A percentile compares a stretch with the other conserved stretches of the same genome.
Evolutionary conservation across 2,329 filamentous ascomycete species (phyloP).

Genomic region (Aspergillus novoparasiticus): DNA sequence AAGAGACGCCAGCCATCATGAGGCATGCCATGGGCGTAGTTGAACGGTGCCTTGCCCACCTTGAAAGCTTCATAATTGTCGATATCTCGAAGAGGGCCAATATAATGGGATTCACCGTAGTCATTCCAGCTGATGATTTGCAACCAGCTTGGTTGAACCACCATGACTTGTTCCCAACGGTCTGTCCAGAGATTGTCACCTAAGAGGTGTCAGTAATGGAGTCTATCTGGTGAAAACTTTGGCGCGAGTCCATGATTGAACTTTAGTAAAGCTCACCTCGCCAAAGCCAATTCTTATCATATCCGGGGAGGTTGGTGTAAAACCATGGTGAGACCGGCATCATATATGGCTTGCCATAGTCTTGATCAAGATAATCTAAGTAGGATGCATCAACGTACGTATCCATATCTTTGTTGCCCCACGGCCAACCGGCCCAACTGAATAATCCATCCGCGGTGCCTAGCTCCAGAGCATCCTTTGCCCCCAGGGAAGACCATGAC

Average conservation of each 20-base stretch:
- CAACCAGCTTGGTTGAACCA: constrained; percentile 50
- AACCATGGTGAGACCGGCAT: constrained; percentile 56
- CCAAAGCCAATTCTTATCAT: constrained; percentile 57
- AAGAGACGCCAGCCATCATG: constrained; percentile 30
- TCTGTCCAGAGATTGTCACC: constrained; percentile 40
- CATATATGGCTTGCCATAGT: constrained; percentile 46
- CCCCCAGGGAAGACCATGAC: constrained; percentile 45
- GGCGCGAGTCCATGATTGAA: too few species aligned
- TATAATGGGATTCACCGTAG: constrained; percentile 59
- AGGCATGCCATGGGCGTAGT: constrained; percentile 26
- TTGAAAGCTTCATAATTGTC: neutral
- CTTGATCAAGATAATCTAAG: constrained; percentile 25
- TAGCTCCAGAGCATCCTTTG: constrained; percentile 34
- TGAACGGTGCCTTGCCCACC: constrained; percentile 40
- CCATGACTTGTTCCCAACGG: constrained; percentile 45
- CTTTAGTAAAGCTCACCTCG: constrained; percentile 37
- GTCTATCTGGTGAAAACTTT: neutral
- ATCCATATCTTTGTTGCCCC: constrained; percentile 48
- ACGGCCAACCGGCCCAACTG: constrained; percentile 48
- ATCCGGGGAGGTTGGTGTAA: constrained; percentile 52
- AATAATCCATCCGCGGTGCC: constrained; percentile 28
- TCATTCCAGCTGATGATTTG: constrained; percentile 54
- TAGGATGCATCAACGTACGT: constrained; percentile 43
- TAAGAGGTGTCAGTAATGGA: neutral
- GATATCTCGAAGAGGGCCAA: constrained; percentile 45